phyloP scores from a whole-genome alignment of 1,284 basidiomycete genomes.

The Fistulinella cinereoalba region DNA sequence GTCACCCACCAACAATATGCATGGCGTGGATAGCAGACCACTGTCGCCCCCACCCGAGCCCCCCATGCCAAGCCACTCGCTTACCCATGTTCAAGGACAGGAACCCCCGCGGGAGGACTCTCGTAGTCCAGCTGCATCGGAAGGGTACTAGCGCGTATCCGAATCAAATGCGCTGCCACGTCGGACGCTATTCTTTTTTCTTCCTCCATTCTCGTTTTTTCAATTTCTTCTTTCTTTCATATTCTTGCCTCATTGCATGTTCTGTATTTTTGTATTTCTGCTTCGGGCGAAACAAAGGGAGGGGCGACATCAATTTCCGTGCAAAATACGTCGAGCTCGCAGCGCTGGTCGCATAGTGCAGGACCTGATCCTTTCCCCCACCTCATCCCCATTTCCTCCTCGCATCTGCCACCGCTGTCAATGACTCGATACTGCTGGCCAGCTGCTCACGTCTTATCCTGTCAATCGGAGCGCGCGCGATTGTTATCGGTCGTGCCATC shows the following conservation, averaged over 20 bases:
- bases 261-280: conserved; percentile 37
- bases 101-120: conserved; percentile 59
- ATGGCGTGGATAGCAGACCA: conserved; percentile 50
- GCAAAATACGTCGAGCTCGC: conserved; percentile 24
- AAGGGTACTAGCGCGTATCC: conserved; percentile 36
- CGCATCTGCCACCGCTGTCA: conserved; percentile 28
- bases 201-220: conserved; percentile 20
- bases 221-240: conserved; percentile 28
- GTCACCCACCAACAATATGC: conserved; percentile 40
- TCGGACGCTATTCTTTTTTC: conserved; percentile 23
- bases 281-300: conserved; percentile 34
- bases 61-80: conserved; percentile 43
- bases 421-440: conserved; percentile 47
- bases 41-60: conserved; percentile 63
- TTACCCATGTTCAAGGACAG: conserved; percentile 51
- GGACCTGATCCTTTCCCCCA: conserved; percentile 13
- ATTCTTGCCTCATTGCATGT: conserved; percentile 31
- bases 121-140: conserved; percentile 58
- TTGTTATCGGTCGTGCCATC: conserved; percentile 28
- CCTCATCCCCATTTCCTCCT: not conserved
- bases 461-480: conserved; percentile 28
- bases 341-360: conserved; percentile 39
- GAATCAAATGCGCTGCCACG: conserved; percentile 17
- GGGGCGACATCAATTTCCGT: conserved; percentile 16
- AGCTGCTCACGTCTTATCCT: conserved; percentile 28